phyloP scores from a whole-genome alignment of 2,329 filamentous ascomycete genomes.

The Aotearoamyces nothofagi region DNA sequence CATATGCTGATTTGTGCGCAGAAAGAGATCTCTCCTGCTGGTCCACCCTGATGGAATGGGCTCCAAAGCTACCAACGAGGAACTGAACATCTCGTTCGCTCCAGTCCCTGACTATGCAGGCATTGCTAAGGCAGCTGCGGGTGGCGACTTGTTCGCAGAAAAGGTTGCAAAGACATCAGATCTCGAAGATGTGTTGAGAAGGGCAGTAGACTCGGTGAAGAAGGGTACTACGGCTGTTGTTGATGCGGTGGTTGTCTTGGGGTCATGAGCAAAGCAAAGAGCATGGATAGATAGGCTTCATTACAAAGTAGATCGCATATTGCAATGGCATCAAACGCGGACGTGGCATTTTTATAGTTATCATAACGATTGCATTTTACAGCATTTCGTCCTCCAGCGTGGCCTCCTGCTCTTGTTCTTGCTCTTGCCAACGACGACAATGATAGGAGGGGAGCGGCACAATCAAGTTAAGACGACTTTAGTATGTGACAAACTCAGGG shows the following conservation, averaged over 20 bases:
- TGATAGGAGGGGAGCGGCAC: too few species aligned
- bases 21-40: constrained; percentile 37
- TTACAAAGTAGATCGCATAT: too few species aligned
- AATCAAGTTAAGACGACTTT: too few species aligned
- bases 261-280: constrained; percentile 9
- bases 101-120: constrained; percentile 46
- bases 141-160: constrained; percentile 45
- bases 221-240: constrained; percentile 42
- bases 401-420: too few species aligned
- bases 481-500: too few species aligned
- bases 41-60: constrained; percentile 47
- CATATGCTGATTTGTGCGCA: constrained; percentile 28
- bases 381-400: too few species aligned
- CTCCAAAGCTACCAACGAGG: constrained; percentile 40
- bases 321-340: too few species aligned
- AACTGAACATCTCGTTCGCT: constrained; percentile 47
- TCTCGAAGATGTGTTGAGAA: constrained; percentile 33
- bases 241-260: constrained; percentile 24
- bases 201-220: constrained; percentile 43
- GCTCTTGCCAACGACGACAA: too few species aligned
- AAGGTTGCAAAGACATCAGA: constrained; percentile 40
- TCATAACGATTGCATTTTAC: too few species aligned
- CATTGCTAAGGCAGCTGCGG: constrained; percentile 49
- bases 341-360: too few species aligned
- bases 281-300: too few species aligned